Evolutionary conservation across 2,329 filamentous ascomycete species (phyloP), one percentile per base, ranked within the genome.

Genomic region (Metarhizium humberi): DNA sequence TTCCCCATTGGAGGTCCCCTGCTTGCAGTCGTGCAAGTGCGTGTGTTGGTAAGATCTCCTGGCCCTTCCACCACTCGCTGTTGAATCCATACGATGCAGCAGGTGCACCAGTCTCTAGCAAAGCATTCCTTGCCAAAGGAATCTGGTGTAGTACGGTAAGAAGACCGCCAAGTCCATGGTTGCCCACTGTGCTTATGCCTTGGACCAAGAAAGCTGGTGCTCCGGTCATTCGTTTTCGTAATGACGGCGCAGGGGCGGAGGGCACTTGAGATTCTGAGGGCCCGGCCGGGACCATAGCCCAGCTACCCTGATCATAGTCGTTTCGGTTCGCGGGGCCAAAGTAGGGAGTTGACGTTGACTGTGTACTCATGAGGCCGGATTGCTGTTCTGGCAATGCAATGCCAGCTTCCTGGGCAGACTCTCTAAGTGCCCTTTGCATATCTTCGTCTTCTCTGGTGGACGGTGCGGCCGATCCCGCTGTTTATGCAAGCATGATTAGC

Each of bases 41-140:
- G 10, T 73, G 69, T 2, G 70, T 68, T 36, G 67, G 68, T 4
- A 74, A 59, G 42, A 85, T 84, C 8, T 72, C 64, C 50, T 76
- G 71, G 3, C 83, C 82, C 58, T 75, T 78, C 83, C 83, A 86
- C 83, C 83, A 86, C 57, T 81, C 76, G 13, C 69, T 70, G 59
- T 80, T 74, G 59, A 78, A 73, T 1, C 82, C 81, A 58, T 85
- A 86, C 38, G 70, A 74, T 1, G 68, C 61, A 2, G 74, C 68
- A 5, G 73, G 65, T 3, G 64, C 54, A 2, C 75, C 75, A 10
- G 67, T 69, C 29, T 69, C 64, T 3, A 86, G 71, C 13, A 86
- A 69, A 3, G 77, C 69, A 59, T 85, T 84, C 53, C 82, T 75
- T 1, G 75, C 75, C 0, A 81, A 66, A 1, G 83, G 82, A 29